Base-by-base conservation (phyloP, 768 basidiomycete species). In the Cantharellus anzutake region DNA sequence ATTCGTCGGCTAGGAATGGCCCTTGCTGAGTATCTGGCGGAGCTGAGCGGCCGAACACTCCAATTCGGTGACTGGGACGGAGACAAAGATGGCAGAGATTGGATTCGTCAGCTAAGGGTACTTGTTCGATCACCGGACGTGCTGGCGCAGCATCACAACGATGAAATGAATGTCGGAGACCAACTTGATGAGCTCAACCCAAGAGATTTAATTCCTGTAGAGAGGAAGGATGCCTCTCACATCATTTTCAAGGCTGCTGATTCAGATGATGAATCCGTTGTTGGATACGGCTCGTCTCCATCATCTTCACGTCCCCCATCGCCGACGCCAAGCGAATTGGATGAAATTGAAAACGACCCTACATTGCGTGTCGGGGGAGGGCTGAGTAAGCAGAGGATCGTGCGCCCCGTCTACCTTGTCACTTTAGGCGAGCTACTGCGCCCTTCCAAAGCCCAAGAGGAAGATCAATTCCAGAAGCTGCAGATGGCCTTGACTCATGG, bases 1-100 rank as follows among this genome's bases (percentile, higher is more conserved):
- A 77, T 96, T 20, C 82, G 94, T 2, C 77, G 83, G 35, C 86
- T 90, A 64, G 96, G 96, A 2, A 94, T 99, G 91, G 76, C 97
- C 41, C 81, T 80, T 0, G 94, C 87, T 0, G 94, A 99, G 70
- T 73, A 84, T 16, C 76, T 84, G 4, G 86, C 89, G 0, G 71
- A 73, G 3, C 72, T 73, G 37, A 74, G 74, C 11, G 77, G 80
- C 3, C 85, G 84, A 67, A 76, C 75, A 55, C 73, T 97, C 29
- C 74, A 80, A 60, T 97, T 99, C 64, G 82, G 78, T 0, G 80
- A 77, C 44, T 96, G 93, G 93, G 83, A 86, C 4, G 89, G 84
- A 1, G 77, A 80, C 1, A 82, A 79, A 3, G 73, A 78, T 37
- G 83, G 79, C 4, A 80, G 75, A 62, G 70, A 67, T 29, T 88